Base-by-base conservation (phyloP, 2,329 filamentous ascomycete genomes). In the Ascochyta clinopodiicola region DNA sequence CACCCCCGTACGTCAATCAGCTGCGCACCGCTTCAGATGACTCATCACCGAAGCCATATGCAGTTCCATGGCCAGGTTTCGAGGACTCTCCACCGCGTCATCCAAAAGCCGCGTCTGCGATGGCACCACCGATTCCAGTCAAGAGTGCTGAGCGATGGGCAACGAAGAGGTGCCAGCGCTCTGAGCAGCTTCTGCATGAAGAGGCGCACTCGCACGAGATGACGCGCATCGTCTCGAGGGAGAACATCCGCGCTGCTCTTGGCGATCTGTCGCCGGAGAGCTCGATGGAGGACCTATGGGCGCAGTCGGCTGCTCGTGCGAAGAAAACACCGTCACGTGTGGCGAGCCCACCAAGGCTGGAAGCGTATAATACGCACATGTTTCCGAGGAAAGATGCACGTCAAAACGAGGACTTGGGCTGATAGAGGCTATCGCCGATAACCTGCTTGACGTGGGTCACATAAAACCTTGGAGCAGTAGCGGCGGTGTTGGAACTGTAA, bases 161-260 rank as follows among this genome's bases (percentile, higher is more conserved):
- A 1, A 44, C 39, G 1, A 37, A 19, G 6, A 36, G 27, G 5
- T 31, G 36, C 12, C 40, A 48, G 2, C 50, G 25, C 12, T 40
- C 54, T 12, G 38, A 59, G 21, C 57, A 54, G 40, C 32, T 44
- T n/a, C 3, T 38, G 2, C 24, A 19, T 17, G 39, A 53, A 31
- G 25, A 44, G 1, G 12, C n/a, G 2, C 39, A 36, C 8, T 38
- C 50, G 22, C 58, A 57, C 22, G 48, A 51, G 47, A 34, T 67
- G 44, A 22, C 46, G 6, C 70, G 68, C 17, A 71, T 72, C 37
- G 60, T 75, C 2, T 73, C 71, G 6, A 70, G 63, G 36, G 70
- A 73, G 22, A 74, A 73, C 34, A 73, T 75, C 24, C 70, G 71
- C 13, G 59, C 63, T 21, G 66, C 61, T 7, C 54, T 74, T 10